These are phyloP conservation scores for Xylaria sp. DNA, from an alignment of 495 filamentous ascomycete species.

Conservation along the genomic window DNA sequence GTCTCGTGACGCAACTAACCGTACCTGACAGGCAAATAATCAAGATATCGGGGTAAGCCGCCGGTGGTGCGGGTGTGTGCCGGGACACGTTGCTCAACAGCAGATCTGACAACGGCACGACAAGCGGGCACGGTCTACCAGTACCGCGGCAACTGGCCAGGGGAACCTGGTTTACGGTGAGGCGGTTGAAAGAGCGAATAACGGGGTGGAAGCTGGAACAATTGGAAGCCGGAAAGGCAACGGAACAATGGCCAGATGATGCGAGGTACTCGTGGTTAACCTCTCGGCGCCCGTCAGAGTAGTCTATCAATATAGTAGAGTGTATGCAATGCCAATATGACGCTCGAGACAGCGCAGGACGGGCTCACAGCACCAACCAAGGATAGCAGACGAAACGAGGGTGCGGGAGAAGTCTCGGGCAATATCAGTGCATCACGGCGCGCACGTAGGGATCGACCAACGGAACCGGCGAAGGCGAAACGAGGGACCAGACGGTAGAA, in stretches of 20 bases:
- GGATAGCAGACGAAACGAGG: slow-evolving; percentile 4
- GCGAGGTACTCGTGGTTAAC: slow-evolving; percentile 1
- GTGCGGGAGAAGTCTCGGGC: slow-evolving; percentile 11
- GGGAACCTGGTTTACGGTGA: neutral
- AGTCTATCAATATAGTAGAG: slow-evolving; percentile 26
- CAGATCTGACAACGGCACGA: slow-evolving; percentile 11
- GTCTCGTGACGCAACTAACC: slow-evolving; percentile 30
- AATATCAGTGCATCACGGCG: slow-evolving; percentile 31
- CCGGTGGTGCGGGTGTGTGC: neutral
- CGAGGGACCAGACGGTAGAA: slow-evolving; percentile 39
- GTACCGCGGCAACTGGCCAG: slow-evolving; percentile 9
- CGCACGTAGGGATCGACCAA: slow-evolving; percentile 33
- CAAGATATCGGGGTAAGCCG: neutral
- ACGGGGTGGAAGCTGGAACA: slow-evolving; percentile 22
- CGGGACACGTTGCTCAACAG: slow-evolving; percentile 10
- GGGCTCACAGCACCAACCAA: slow-evolving; percentile 15
- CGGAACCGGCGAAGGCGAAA: slow-evolving; percentile 31
- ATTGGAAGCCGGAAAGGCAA: slow-evolving; percentile 21
- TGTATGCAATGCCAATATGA: slow-evolving; percentile 26
- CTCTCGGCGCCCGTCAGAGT: slow-evolving; percentile 13
- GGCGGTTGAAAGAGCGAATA: slow-evolving; percentile 18
- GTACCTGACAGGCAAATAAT: slow-evolving; percentile 18
- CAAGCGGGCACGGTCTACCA: slow-evolving; percentile 3
- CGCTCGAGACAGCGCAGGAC: slow-evolving; percentile 15
- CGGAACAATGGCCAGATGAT: slow-evolving; percentile 7